Conservation (phyloP, 176 grass and related monocot species). For the Triticum turgidum region DNA sequence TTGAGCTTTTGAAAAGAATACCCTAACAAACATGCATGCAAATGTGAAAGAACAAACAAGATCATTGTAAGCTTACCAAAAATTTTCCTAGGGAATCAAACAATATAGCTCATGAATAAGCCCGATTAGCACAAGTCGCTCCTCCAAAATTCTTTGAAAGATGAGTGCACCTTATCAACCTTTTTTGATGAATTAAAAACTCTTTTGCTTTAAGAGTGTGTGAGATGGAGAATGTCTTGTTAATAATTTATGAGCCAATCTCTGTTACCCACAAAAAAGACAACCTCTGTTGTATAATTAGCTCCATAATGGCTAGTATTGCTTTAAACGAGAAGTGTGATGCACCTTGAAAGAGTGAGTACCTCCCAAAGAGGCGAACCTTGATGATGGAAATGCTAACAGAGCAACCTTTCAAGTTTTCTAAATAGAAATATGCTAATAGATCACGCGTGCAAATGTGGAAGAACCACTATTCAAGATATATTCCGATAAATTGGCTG, state of each 20-base stretch:
- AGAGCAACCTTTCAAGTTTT: not conserved
- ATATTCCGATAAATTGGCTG: no score
- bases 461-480: no score
- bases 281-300: no score
- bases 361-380: not conserved
- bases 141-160: not conserved
- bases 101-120: not conserved
- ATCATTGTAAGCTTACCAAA: not conserved
- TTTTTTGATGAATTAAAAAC: no score
- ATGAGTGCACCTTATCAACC: no score
- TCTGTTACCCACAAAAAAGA: no score
- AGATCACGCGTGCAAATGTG: not conserved
- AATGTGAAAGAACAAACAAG: not conserved
- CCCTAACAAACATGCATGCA: not conserved
- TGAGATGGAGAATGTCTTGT: no score
- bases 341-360: not conserved
- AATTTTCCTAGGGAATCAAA: not conserved
- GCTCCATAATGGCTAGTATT: no score
- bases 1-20: not conserved
- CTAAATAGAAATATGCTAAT: not conserved
- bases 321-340: no score
- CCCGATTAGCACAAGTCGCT: not conserved
- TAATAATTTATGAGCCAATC: no score
- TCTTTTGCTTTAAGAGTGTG: no score
- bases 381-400: not conserved